These are phyloP conservation scores for Peltaster fructicola DNA, from an alignment of 2,329 filamentous ascomycete species.

Conservation along the genomic window DNA sequence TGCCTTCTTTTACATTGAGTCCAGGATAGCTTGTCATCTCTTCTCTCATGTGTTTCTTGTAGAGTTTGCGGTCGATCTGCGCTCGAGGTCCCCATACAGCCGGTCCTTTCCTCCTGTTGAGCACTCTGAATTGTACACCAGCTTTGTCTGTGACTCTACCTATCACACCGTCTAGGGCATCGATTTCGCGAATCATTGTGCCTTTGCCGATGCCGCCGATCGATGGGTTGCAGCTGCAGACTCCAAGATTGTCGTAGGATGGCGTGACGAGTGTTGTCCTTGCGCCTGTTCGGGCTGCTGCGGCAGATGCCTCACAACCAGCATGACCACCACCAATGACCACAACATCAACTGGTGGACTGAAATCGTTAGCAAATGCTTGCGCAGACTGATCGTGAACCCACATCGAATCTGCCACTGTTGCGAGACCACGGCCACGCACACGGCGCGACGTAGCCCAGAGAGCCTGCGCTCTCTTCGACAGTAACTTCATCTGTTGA, in stretches of 20 bases:
- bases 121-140: constrained; percentile 77
- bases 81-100: constrained; percentile 94
- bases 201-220: constrained; percentile 98
- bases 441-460: too few relatives aligned
- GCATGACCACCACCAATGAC: constrained; percentile 94
- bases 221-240: constrained; percentile 92
- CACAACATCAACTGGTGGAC: constrained; percentile 51
- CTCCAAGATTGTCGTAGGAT: constrained; percentile 71
- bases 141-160: constrained; percentile 84
- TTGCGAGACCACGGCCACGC: constrained; percentile 30
- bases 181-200: constrained; percentile 85
- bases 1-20: constrained; percentile 65
- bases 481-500: too few relatives aligned
- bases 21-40: constrained; percentile 66
- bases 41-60: constrained; percentile 77
- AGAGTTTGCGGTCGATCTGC: constrained; percentile 82
- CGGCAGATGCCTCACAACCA: constrained; percentile 81
- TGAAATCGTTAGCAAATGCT: constrained; percentile 18
- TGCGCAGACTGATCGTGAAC: background rate
- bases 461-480: too few relatives aligned
- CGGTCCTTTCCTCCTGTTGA: constrained; percentile 80
- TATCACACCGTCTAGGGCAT: constrained; percentile 80
- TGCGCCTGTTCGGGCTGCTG: constrained; percentile 74
- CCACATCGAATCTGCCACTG: constrained; percentile 21
- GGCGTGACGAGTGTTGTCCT: constrained; percentile 82